phyloP scores from a whole-genome alignment of 371 early-diverging fungal species.

The Mucor racemosus region DNA sequence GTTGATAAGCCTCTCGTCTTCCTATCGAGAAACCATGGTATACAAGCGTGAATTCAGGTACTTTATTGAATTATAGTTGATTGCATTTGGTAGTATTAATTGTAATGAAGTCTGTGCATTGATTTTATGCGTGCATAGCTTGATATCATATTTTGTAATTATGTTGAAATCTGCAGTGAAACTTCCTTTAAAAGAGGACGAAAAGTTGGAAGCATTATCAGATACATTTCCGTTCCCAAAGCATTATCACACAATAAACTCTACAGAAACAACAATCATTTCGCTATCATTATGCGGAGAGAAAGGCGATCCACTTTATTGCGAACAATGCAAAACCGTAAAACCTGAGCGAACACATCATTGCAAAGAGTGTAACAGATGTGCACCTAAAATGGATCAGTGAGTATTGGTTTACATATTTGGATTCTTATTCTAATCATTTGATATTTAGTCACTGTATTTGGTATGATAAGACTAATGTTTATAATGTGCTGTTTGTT shows the following conservation, averaged over 20 bases:
- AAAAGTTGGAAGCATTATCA: neutral
- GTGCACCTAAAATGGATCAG: constrained; percentile 39
- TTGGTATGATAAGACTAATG: constrained; percentile 11
- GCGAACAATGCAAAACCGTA: constrained; percentile 13
- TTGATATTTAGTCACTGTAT: constrained; percentile 25
- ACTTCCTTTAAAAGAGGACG: neutral
- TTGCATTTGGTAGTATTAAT: neutral
- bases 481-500: neutral
- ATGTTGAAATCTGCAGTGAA: constrained; percentile 7
- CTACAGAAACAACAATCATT: neutral
- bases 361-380: constrained; percentile 27
- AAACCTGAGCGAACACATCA: constrained; percentile 36
- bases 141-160: constrained; percentile 17
- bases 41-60: neutral
- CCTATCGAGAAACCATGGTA: neutral
- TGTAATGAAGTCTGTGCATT: neutral
- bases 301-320: constrained; percentile 21
- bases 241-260: neutral
- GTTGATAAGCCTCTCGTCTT: neutral
- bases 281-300: constrained; percentile 5
- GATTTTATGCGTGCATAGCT: constrained; percentile 9
- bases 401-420: constrained; percentile 8
- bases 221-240: constrained; percentile 7
- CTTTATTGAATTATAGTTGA: neutral
- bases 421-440: neutral